Evolutionary conservation across 2,329 filamentous ascomycete species (phyloP), one percentile per base, ranked within the genome.

Genomic region (Davidsoniella virescens): DNA sequence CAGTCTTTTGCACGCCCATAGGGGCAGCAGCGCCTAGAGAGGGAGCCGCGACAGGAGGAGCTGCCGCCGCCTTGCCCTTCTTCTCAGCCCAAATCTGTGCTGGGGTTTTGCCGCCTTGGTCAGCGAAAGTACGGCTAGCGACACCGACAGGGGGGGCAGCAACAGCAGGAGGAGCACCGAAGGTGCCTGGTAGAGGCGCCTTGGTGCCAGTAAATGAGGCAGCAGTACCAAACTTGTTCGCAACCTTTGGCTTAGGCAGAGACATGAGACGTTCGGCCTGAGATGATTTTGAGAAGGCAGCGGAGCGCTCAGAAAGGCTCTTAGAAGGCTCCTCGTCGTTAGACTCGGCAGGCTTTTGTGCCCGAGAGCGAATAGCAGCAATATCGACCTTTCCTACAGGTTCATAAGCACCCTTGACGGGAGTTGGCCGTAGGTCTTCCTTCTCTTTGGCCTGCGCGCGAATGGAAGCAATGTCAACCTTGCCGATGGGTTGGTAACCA

Each of bases 41-140:
- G 41, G 73, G 61, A 17, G 69, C 63, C 47, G 70, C 64, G 14
- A 54, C 25, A 69, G 66, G 46, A 73, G 67, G 47, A 18, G 54
- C 23, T 70, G 66, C 46, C 73, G 67, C 47, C 16, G 51, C 33
- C 54, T 80, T 81, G 37, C 85, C 90, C 70, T 96, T 96, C 70
- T 88, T 94, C 70, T 98, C 92, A 0, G 90, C 90, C 92, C 92
- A 98, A 36, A 94, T 68, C 64, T 98, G 92, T 26, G 92, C 88
- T 5, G 92, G 92, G 4, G 92, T 96, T 71, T 96, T 98, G 55
- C 92, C 92, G 55, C 84, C 88, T 63, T 93, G 72, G 57, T 95
- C 88, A 14, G 92, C 92, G 69, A 96, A 98, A 0, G 87, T 94
- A 60, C 87, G 81, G 67, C 87, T 93, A 37, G 88, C 87, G 56